Evolutionary conservation across 495 filamentous ascomycete genomes (phyloP), one percentile per base, ranked within the genome.

Genomic region (Xylaria palmicola): DNA sequence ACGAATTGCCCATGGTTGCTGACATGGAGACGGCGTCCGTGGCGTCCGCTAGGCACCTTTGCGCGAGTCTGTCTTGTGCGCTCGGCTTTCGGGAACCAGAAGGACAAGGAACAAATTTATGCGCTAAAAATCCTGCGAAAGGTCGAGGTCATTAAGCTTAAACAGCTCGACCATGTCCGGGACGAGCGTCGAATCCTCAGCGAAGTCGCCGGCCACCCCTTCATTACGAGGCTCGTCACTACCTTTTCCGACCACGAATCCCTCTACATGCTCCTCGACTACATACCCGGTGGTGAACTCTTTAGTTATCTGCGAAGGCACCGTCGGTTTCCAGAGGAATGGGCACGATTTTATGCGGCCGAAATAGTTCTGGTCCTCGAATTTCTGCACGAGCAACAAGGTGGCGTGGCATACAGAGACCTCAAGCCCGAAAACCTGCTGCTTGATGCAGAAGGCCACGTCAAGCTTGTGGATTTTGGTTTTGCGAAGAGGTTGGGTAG

Each of bases 401-500:
- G 81, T 26, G 90, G 91, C 6, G 86, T 98, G 40, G 94, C 94
- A 39, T 98, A 97, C 71, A 88, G 94, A 19, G 94, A 98, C 68
- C 74, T 98, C 67, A 98, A 98, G 74, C 94, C 94, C 2, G 94
- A 98, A 73, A 98, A 98, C 69, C 88, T 98, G 47, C 80, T 98
- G 20, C 80, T 98, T 22, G 94, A 97, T 73, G 90, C 85, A 15
- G 86, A 96, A 34, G 94, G 94, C 5, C 94, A 98, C 74, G 85
- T 98, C 69, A 96, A 94, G 74, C 81, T 98, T 36, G 93, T 98
- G n/a, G 94, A 98, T 74, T 98, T 98, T 75, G 94, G 94, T 0
- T 98, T 98, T 70, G 94, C 94, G 29, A 98, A 98, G 79, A 81
- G 88, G 65, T 72, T 92, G 24, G 86, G 85, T 27, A 75, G 75